phyloP scores from a whole-genome alignment of 768 basidiomycete genomes.

The Pulveroboletus sp. region DNA sequence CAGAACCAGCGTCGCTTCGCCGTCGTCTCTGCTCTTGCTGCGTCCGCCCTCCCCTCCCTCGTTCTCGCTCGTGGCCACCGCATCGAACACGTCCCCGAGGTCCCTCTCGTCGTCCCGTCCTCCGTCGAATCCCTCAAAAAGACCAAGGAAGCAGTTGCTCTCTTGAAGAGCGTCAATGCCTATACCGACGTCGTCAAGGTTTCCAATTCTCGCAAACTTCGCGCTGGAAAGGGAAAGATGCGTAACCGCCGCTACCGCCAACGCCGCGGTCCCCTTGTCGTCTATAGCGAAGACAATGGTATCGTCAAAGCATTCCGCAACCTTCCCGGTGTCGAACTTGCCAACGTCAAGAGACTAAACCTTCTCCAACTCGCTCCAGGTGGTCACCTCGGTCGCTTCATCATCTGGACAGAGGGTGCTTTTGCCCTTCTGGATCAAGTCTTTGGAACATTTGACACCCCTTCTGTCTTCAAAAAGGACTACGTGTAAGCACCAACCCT shows the following conservation, averaged over 20 bases:
- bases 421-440: slow-evolving; percentile 92
- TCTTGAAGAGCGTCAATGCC: slow-evolving; percentile 87
- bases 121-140: slow-evolving; percentile 85
- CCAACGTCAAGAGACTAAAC: slow-evolving; percentile 92
- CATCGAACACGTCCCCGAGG: slow-evolving; percentile 95
- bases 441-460: slow-evolving; percentile 92
- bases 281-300: slow-evolving; percentile 96
- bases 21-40: slow-evolving; percentile 95
- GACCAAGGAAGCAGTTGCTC: slow-evolving; percentile 94
- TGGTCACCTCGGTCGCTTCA: slow-evolving; percentile 97
- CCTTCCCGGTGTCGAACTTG: slow-evolving; percentile 95
- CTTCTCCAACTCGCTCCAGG: slow-evolving; percentile 99
- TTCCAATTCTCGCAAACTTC: slow-evolving; percentile 93
- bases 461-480: slow-evolving; percentile 83
- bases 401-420: slow-evolving; percentile 98
- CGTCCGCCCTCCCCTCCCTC: slow-evolving; percentile 92
- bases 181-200: slow-evolving; percentile 95
- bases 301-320: slow-evolving; percentile 99
- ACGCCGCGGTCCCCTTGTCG: slow-evolving; percentile 94
- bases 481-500: slow-evolving; percentile 56
- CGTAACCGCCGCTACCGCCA: slow-evolving; percentile 96
- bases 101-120: slow-evolving; percentile 86
- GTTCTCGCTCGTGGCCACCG: slow-evolving; percentile 99
- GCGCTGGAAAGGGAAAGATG: slow-evolving; percentile 96
- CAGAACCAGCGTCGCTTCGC: slow-evolving; percentile 99